These are phyloP conservation scores for Castanea mollissima DNA, from an alignment of 306 rosid species.

Conservation along the genomic window DNA sequence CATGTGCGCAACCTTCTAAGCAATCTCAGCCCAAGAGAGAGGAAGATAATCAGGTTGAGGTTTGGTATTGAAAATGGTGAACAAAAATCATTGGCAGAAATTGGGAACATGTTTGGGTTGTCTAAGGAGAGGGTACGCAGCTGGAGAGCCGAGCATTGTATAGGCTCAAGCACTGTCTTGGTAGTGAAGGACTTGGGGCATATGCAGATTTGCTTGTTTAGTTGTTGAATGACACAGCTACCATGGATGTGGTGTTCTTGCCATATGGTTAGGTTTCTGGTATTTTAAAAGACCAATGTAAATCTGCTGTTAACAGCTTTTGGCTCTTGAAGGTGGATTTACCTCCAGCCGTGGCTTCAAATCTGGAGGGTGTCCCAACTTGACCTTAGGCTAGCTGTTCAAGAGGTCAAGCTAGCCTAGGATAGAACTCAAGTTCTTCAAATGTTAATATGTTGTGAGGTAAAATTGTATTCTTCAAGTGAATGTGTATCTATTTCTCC, in stretches of 20 bases:
- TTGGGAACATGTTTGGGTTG: conserved; percentile 61
- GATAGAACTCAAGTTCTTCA: not conserved
- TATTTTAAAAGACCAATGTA: too few species aligned
- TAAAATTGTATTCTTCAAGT: not conserved
- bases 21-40: conserved; percentile 59
- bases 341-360: conserved; percentile 17
- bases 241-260: conserved; percentile 11
- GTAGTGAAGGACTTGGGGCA: conserved; percentile 63
- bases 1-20: conserved; percentile 64
- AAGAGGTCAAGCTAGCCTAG: not conserved
- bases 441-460: not conserved
- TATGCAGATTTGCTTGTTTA: conserved; percentile 60
- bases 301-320: conserved; percentile 6
- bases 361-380: not conserved
- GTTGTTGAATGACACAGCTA: conserved; percentile 14
- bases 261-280: conserved; percentile 3
- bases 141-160: conserved; percentile 55
- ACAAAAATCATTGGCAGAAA: conserved; percentile 54
- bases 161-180: conserved; percentile 69
- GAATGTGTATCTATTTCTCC: not conserved
- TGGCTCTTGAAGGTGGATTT: conserved; percentile 18
- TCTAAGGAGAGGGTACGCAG: conserved; percentile 75
- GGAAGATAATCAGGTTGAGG: conserved; percentile 68
- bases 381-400: not conserved
- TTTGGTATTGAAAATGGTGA: conserved; percentile 74